phyloP scores from a whole-genome alignment of 2,329 filamentous ascomycete genomes.

The Cladosporium oxysporum region DNA sequence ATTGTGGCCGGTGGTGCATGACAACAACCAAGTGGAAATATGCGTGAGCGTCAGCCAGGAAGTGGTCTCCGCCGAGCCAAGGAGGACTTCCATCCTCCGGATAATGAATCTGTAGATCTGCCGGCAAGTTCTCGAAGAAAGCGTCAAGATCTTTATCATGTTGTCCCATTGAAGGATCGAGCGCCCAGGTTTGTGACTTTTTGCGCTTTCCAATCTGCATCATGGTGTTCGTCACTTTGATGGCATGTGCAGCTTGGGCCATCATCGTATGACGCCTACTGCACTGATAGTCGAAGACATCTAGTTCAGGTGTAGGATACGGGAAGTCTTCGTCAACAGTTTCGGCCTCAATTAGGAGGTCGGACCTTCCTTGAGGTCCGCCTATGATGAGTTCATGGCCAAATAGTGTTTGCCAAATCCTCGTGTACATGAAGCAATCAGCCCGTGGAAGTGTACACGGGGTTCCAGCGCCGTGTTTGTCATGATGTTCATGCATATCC shows the following conservation, averaged over 20 bases:
- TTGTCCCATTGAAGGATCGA: conserved; percentile 78
- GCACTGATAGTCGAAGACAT: conserved; percentile 74
- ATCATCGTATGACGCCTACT: conserved; percentile 84
- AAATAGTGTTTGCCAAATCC: conserved; percentile 88
- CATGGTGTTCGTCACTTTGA: conserved; percentile 73
- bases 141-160: conserved; percentile 74
- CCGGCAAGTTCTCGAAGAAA: conserved; percentile 76
- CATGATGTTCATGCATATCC: conserved; percentile 82
- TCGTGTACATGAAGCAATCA: conserved; percentile 81
- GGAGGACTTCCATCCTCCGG: conserved; percentile 77
- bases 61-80: conserved; percentile 77
- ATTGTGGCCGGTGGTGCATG: conserved; percentile 82
- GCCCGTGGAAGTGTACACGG: conserved; percentile 67
- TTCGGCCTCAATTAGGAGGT: conserved; percentile 73
- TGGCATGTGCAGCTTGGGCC: conserved; percentile 72
- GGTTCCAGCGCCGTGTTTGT: conserved; percentile 68
- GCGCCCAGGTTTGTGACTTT: conserved; percentile 66
- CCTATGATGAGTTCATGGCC: conserved; percentile 90
- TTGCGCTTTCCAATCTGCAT: conserved; percentile 74
- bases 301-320: conserved; percentile 63
- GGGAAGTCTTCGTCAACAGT: conserved; percentile 74
- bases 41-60: conserved; percentile 83
- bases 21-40: conserved; percentile 87
- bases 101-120: conserved; percentile 75
- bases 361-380: conserved; percentile 78